These are phyloP conservation scores for Fusarium tjaetaba DNA, from an alignment of 2,329 filamentous ascomycete genomes.

Conservation along the genomic window DNA sequence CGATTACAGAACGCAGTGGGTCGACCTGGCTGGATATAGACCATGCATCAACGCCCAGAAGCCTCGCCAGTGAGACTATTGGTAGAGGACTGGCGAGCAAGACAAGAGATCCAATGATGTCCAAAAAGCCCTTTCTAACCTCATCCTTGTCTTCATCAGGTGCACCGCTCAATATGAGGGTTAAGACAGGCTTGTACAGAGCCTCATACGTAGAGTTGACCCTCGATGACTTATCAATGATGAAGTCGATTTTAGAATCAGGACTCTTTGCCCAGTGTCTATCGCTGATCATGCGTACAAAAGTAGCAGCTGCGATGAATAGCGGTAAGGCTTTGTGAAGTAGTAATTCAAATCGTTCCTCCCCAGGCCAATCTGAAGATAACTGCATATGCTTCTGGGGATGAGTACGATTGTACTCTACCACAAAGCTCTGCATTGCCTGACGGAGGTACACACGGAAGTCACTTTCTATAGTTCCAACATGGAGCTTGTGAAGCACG, in stretches of 20 bases:
- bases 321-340: background rate
- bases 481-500: background rate
- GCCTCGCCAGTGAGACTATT: conserved; percentile 21
- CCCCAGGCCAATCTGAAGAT: background rate
- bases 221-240: background rate
- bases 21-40: background rate
- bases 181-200: background rate
- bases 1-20: background rate
- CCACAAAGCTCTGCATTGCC: fast-evolving
- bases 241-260: background rate
- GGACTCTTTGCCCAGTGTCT: background rate
- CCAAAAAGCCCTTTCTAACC: fast-evolving
- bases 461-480: background rate
- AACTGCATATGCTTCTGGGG: background rate
- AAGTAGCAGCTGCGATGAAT: background rate
- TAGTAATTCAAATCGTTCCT: background rate
- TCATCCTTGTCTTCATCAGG: background rate
- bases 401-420: background rate
- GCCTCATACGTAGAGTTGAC: background rate
- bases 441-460: background rate
- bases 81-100: conserved; percentile 34
- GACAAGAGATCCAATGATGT: conserved; percentile 40
- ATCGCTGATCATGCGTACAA: background rate
- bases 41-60: background rate
- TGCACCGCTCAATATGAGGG: background rate